phyloP scores from a whole-genome alignment of 805 yeast genomes.

The Huiozyma naganishii region DNA sequence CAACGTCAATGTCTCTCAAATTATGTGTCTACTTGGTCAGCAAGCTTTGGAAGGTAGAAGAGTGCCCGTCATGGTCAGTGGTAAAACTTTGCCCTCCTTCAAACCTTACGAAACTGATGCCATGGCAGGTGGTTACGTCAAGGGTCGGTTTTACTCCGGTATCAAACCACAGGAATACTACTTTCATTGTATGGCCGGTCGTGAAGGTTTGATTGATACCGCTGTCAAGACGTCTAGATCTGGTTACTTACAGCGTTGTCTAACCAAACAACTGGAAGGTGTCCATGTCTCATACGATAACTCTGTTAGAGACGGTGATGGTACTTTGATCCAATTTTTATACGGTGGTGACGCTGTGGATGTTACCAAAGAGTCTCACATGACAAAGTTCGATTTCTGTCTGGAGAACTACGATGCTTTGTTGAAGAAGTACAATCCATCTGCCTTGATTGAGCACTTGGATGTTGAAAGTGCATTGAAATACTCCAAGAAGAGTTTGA shows the following conservation, averaged over 20 bases:
- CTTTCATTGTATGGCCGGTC: slow-evolving; percentile 99
- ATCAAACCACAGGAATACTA: slow-evolving; percentile 97
- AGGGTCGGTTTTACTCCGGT: slow-evolving; percentile 95
- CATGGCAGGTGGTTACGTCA: slow-evolving; percentile 96
- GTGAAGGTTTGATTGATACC: slow-evolving; percentile 98
- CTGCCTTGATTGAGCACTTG: slow-evolving; percentile 54
- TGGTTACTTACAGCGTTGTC: slow-evolving; percentile 96
- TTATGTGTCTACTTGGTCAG: slow-evolving; percentile 98
- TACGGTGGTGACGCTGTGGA: slow-evolving; percentile 98
- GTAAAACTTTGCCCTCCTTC: slow-evolving; percentile 93
- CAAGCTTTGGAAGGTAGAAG: slow-evolving; percentile 99
- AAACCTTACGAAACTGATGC: slow-evolving; percentile 95
- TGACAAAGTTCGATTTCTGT: slow-evolving; percentile 90
- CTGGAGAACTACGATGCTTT: slow-evolving; percentile 81
- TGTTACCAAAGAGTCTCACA: slow-evolving; percentile 86
- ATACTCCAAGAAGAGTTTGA: slow-evolving; percentile 74
- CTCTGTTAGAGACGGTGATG: slow-evolving; percentile 92
- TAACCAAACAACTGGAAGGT: slow-evolving; percentile 96
- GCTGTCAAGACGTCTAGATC: slow-evolving; percentile 98
- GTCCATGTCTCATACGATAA: slow-evolving; percentile 90
- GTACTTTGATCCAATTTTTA: slow-evolving; percentile 83
- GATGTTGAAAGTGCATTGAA: slow-evolving; percentile 75
- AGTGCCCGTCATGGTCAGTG: slow-evolving; percentile 98
- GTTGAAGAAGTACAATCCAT: slow-evolving; percentile 77
- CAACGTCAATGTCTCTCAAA: slow-evolving; percentile 94